A percentile compares a stretch with the other conserved stretches of the same genome.
Conservation (phyloP, 371 early-diverging fungal genomes). For the Mucor sp. region DNA sequence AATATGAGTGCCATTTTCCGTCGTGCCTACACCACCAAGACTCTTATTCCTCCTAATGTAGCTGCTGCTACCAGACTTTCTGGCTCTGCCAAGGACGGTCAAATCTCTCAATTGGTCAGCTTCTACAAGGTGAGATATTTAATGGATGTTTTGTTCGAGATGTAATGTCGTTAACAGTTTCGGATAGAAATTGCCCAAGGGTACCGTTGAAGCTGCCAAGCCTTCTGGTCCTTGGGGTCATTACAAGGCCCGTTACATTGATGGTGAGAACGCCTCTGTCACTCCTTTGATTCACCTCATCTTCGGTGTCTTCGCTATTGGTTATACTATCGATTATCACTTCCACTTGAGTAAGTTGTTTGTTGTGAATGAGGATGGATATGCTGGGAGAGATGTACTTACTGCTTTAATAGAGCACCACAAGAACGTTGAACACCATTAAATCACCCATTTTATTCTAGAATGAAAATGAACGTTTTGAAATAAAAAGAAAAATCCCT, state of each 20-base stretch:
- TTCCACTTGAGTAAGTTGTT: constrained; percentile 68
- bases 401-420: constrained; percentile 56
- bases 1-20: constrained; percentile 53
- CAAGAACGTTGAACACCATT: constrained; percentile 73
- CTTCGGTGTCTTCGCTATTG: constrained; percentile 55
- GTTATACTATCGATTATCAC: constrained; percentile 69
- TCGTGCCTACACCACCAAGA: constrained; percentile 59
- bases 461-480: not conserved
- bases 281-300: constrained; percentile 61
- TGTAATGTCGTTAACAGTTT: not conserved
- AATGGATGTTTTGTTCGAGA: not conserved
- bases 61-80: constrained; percentile 50
- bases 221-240: constrained; percentile 50
- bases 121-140: constrained; percentile 50
- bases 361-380: not conserved
- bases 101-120: constrained; percentile 45
- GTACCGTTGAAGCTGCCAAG: constrained; percentile 43
- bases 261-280: constrained; percentile 63
- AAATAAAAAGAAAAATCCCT: not conserved
- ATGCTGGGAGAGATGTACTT: not conserved
- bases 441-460: constrained; percentile 18
- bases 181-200: constrained; percentile 53
- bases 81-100: constrained; percentile 49
- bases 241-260: constrained; percentile 70
- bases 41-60: constrained; percentile 57